Percentiles rank a stretch among this genome's conserved stretches.
phyloP scores from a whole-genome alignment of 2,329 filamentous ascomycete genomes.

The Paecilomyces fulvus region DNA sequence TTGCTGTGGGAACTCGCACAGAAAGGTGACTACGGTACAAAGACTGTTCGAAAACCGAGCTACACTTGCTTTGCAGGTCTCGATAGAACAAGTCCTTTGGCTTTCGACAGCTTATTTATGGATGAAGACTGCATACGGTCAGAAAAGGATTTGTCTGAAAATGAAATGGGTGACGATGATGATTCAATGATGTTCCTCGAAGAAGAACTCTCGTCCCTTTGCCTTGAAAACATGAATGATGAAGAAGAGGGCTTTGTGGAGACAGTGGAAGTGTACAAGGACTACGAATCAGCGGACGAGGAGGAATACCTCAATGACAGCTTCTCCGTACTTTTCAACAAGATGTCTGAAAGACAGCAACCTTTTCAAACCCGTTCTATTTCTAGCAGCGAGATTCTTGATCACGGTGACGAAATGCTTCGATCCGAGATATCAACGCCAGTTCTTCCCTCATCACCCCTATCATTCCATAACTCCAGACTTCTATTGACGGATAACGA shows the following conservation, averaged over 20 bases:
- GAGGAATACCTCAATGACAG: background rate
- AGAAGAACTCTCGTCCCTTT: background rate
- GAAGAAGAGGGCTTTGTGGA: background rate
- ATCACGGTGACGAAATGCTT: background rate
- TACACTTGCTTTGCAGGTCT: background rate
- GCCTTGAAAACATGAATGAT: background rate
- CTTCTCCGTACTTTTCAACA: background rate
- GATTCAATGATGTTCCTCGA: background rate
- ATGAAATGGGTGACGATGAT: background rate
- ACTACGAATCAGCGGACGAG: background rate
- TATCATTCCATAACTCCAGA: background rate
- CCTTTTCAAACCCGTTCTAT: background rate
- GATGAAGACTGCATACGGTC: background rate
- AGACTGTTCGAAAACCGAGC: constrained; percentile 3
- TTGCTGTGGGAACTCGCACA: constrained; percentile 27
- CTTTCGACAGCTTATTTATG: background rate
- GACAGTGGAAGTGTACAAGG: background rate
- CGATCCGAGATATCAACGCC: background rate
- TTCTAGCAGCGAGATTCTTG: background rate
- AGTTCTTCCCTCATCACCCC: background rate
- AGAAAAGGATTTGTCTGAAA: background rate
- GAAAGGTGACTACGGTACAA: constrained; percentile 12
- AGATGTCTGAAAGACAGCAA: background rate
- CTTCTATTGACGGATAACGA: background rate
- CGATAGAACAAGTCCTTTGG: background rate